phyloP scores from a whole-genome alignment of 352 stramenopile genomes.

The Poterioochromonas sp. region DNA sequence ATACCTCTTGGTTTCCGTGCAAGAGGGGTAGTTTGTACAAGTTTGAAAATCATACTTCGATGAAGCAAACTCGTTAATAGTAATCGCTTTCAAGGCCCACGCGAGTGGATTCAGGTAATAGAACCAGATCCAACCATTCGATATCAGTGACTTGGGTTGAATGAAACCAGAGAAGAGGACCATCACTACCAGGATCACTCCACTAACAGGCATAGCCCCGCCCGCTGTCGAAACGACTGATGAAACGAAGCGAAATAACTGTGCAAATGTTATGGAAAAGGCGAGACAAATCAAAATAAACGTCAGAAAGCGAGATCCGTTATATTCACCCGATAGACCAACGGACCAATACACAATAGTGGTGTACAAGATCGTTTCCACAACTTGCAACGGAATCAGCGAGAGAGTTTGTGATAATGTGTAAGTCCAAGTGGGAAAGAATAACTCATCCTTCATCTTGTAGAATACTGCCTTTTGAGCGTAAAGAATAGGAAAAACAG shows the following conservation, averaged over 20 bases:
- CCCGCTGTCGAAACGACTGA: background rate
- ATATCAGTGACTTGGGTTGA: slow-evolving; percentile 52
- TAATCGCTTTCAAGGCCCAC: slow-evolving; percentile 13
- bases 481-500: slow-evolving; percentile 52
- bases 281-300: slow-evolving; percentile 30
- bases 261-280: slow-evolving; percentile 12
- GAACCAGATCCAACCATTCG: slow-evolving; percentile 55
- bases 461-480: slow-evolving; percentile 37
- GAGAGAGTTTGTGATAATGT: slow-evolving; percentile 51
- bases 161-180: slow-evolving; percentile 60
- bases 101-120: slow-evolving; percentile 59
- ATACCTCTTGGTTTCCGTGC: background rate
- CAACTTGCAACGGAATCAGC: slow-evolving; percentile 47
- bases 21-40: slow-evolving; percentile 41
- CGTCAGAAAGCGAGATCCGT: slow-evolving; percentile 24
- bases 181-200: slow-evolving; percentile 35
- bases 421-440: slow-evolving; percentile 60
- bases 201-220: background rate
- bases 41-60: slow-evolving; percentile 41
- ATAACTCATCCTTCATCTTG: slow-evolving; percentile 36
- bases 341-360: slow-evolving; percentile 30
- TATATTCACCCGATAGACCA: slow-evolving; percentile 22
- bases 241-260: slow-evolving; percentile 28
- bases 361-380: slow-evolving; percentile 43
- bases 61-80: slow-evolving; percentile 31